These are phyloP conservation scores for Ustilago sp. DNA, from an alignment of 1,284 basidiomycete genomes.

Conservation along the genomic window DNA sequence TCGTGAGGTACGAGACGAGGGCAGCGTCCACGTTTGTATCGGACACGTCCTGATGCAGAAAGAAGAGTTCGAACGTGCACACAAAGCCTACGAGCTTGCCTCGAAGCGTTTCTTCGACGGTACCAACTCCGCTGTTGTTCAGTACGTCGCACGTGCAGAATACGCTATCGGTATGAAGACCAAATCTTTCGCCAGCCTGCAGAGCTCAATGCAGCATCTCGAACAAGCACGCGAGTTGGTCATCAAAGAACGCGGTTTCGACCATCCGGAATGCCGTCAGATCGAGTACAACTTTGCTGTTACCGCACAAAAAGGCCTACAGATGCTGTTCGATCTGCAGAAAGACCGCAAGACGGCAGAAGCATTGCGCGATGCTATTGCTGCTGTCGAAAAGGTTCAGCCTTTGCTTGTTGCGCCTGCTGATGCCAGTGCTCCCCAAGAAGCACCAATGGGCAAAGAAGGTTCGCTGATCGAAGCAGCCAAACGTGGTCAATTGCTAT, in stretches of 20 bases:
- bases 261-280: conserved; percentile 49
- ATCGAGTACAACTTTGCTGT: conserved; percentile 67
- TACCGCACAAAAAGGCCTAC: conserved; percentile 63
- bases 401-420: conserved; percentile 30
- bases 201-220: conserved; percentile 56
- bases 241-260: conserved; percentile 34
- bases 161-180: conserved; percentile 63
- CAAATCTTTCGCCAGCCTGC: conserved; percentile 53
- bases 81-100: conserved; percentile 66
- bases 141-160: conserved; percentile 64
- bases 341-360: conserved; percentile 49
- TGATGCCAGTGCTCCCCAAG: conserved; percentile 13
- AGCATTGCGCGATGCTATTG: conserved; percentile 57
- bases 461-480: conserved; percentile 57
- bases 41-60: conserved; percentile 68
- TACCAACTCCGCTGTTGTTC: conserved; percentile 55
- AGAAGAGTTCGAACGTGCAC: conserved; percentile 64
- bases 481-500: conserved; percentile 51
- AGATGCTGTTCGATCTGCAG: conserved; percentile 65
- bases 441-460: conserved; percentile 35
- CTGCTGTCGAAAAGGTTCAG: conserved; percentile 55
- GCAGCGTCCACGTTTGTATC: conserved; percentile 67
- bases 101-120: conserved; percentile 50
- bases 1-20: conserved; percentile 66
- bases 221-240: conserved; percentile 41